Base-by-base conservation (phyloP, 768 basidiomycete genomes). In the Suillus variegatus region DNA sequence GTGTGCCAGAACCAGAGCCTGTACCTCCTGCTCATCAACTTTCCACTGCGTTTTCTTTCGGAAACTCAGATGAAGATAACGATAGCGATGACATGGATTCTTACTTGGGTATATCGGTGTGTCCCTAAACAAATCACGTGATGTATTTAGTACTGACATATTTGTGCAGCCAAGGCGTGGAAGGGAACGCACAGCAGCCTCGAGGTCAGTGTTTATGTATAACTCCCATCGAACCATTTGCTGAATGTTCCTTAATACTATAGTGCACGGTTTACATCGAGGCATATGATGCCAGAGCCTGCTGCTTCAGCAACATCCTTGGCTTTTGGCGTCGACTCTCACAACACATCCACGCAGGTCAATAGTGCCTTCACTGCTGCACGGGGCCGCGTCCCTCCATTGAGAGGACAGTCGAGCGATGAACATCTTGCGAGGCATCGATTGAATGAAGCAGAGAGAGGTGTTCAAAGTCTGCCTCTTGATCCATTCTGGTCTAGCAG, bases 21-120 rank as follows among this genome's bases (percentile, higher is more conserved):
- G 14, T 18, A 6, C 41, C 38, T 43, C 12, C 25, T 12, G 13
- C 6, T 54, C 52, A 58, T 3, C 38, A 41, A 41, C 57, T 38
- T 60, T 20, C 58, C 6, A 60, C 41, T 13, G n/a, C 20, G 28
- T 60, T 60, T 32, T 43, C 58, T 13, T 10, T 60, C 12, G 58
- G 58, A 16, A 60, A 60, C 41, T 60, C 58, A 12, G 58, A 60
- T 60, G 58, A 60, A 22, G 58, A 60, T 60, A 60, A 60, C 18
- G 58, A 60, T 43, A 60, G 41, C 28, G 58, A 60, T 43, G 58
- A 60, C 10, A 60, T 60, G 25, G 58, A 60, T 20, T 60, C 58
- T 43, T 60, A 60, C 58, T 43, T 60, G 20, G 58, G 58, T 25
- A 18, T 43, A 10, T 6, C 9, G 25, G 58, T 60, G 18, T 13